Evolutionary conservation across 306 rosid species (phyloP), one percentile per base, ranked within the genome.

Genomic region (Casuarina equisetifolia): DNA sequence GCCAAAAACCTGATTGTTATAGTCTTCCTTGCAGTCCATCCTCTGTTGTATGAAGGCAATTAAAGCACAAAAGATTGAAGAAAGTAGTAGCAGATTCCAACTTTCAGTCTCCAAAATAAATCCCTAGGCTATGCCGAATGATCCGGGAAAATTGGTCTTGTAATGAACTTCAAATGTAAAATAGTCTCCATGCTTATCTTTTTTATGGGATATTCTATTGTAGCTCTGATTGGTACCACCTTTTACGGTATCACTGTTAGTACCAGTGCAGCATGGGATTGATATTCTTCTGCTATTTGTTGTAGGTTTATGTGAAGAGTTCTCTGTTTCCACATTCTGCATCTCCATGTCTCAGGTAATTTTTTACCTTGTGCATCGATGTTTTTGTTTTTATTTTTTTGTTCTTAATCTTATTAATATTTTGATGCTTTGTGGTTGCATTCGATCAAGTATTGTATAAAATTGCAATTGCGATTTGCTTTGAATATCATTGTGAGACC

Each of bases 301-400:
- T 86, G 83, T 55, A 94, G 98, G 97, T 61, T 64, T 94, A 90
- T 74, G 97, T 90, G 77, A 94, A 92, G 91, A 92, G 98, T 71
- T 66, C 82, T 73, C 40, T 72, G 20, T 94, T 90, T 80, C 97
- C 97, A 3, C 89, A 92, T 78, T 94, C 98, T 72, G 92, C 97
- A 78, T 70, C 97, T n/a, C 32, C 90, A 39, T 83, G 76, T 81
- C 90, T 94, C 53, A 92, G 74, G 98, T 92, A 88, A 16, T 2
- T 70, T 38, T 61, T 43, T 19, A 51, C 44, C 49, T 45, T 35
- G 19, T 25, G 32, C 32, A 25, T 25, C 32, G 32, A 25, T 25
- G 32, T 46, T 49, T 49, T 59, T 67, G 1, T 25, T 25, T 25
- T 25, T 25, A 25, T 25, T 25, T 25, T 25, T 25, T 25, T 25